phyloP scores from a whole-genome alignment of 1,284 basidiomycete genomes.

The Trichosporon sp. region DNA sequence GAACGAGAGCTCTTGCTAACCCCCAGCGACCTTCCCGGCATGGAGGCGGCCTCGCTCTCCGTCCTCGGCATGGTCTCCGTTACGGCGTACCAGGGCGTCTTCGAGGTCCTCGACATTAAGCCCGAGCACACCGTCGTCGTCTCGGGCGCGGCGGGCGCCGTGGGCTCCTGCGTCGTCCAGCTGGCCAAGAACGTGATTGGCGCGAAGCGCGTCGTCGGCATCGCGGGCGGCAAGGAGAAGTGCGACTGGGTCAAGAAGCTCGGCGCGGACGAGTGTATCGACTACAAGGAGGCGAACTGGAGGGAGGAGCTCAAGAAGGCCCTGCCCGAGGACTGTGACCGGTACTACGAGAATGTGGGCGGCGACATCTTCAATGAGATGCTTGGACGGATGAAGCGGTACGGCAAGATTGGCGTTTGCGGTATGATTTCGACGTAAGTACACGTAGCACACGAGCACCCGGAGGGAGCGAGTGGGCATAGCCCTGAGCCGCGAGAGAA shows the following conservation, averaged over 20 bases:
- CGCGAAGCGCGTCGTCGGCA: constrained; percentile 59
- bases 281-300: constrained; percentile 57
- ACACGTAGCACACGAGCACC: too few relatives aligned
- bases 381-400: constrained; percentile 52
- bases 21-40: constrained; percentile 27
- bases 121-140: constrained; percentile 51
- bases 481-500: too few relatives aligned
- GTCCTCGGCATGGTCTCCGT: constrained; percentile 43
- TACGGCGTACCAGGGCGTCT: constrained; percentile 53
- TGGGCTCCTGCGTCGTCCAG: constrained; percentile 48
- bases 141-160: constrained; percentile 40
- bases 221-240: constrained; percentile 60
- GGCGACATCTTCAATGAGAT: constrained; percentile 55
- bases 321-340: constrained; percentile 44
- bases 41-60: constrained; percentile 38
- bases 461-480: too few relatives aligned
- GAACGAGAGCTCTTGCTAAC: not conserved
- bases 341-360: constrained; percentile 58
- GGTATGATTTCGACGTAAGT: constrained; percentile 43
- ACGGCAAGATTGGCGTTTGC: constrained; percentile 58
- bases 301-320: constrained; percentile 44
- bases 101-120: constrained; percentile 52
- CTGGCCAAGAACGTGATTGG: constrained; percentile 56
- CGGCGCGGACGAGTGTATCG: constrained; percentile 59
- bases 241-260: constrained; percentile 58